Percentiles rank a stretch among this genome's conserved stretches.
Evolutionary conservation across 2,329 filamentous ascomycete species (phyloP).

Genomic region (Fusarium kyushuense): DNA sequence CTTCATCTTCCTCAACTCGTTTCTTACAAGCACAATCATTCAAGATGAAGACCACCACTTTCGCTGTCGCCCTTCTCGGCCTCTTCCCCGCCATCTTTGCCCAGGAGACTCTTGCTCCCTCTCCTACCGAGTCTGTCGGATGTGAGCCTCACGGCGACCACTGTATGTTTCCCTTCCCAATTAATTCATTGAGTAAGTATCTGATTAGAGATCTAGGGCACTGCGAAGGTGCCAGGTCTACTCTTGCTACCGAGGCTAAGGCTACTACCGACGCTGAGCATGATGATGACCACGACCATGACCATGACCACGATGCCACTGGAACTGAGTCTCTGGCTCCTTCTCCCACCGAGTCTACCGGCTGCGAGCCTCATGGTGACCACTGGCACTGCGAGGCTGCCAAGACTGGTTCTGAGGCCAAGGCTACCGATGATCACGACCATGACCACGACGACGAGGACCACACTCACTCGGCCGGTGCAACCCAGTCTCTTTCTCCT

Average conservation of each 20-base stretch:
- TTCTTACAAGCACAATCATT: not conserved
- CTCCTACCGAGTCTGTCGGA: conserved; percentile 45
- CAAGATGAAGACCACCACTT: conserved; percentile 45
- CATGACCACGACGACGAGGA: conserved; percentile 12
- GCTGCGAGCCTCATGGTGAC: conserved; percentile 43
- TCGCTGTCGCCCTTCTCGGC: conserved; percentile 42
- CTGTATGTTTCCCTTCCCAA: conserved; percentile 8
- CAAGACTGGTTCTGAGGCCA: conserved; percentile 27
- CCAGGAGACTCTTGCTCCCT: conserved; percentile 31
- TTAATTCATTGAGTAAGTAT: not conserved
- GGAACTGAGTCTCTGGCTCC: conserved; percentile 17
- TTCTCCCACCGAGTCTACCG: conserved; percentile 42
- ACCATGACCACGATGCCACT: not conserved
- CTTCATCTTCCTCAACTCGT: conserved; percentile 21
- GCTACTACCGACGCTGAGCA: conserved; percentile 14
- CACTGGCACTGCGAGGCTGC: conserved; percentile 45
- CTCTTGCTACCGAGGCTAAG: conserved; percentile 13
- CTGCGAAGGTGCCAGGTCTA: conserved; percentile 37
- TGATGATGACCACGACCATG: conserved; percentile 2
- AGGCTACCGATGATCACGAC: conserved; percentile 26
- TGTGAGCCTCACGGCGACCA: conserved; percentile 43
- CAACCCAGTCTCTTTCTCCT: conserved; percentile 18
- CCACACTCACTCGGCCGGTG: conserved; percentile 23
- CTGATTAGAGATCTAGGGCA: conserved; percentile 27
- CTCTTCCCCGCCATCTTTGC: conserved; percentile 41